Base-by-base conservation (phyloP, 1,284 basidiomycete species). In the Rhodotorula sp. region DNA sequence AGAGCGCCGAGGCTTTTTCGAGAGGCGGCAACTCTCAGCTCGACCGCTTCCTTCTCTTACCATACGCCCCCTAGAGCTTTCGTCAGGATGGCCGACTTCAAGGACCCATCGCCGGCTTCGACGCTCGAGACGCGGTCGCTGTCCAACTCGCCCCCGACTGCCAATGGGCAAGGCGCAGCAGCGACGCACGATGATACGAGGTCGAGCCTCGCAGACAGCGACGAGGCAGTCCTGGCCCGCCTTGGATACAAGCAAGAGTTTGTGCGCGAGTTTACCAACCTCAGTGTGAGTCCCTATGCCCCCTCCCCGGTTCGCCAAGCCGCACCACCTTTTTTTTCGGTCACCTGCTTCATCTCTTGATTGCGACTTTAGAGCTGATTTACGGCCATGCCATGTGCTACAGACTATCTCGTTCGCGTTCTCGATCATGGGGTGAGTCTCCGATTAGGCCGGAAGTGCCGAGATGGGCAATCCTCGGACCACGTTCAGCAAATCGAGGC, bases 211-310 rank as follows among this genome's bases (percentile, higher is more conserved):
- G 42, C 57, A 17, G 62, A 42, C 29, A 65, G 66, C 44, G 70
- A 72, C n/a, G 70, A 72, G 62, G 70, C 67, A 14, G 58, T 64
- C 46, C 45, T 72, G 26, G 70, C 67, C 10, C 46, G 54, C n/a
- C 54, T 72, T 37, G 70, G 70, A 1, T 72, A 72, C 70, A 69
- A 67, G 64, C 70, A 72, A 51, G 77, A 78, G 69, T 92, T 92
- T 83, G 87, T 86, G 79, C 84, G 90, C 66, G 90, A 91, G 82
- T 91, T 91, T 77, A 87, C 88, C 55, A 91, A 89, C 76, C 81
- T 92, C 53, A 88, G 89, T 12, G 69, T 67, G n/a, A 30, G 60
- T 62, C 49, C 22, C 12, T 10, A 22, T 22, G 45, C 10, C n/a
- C 6, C n/a, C 51, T 5, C 29, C 20, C n/a, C 51, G 51, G 14